A percentile compares a stretch with the other conserved stretches of the same genome.
phyloP scores from a whole-genome alignment of 2,329 filamentous ascomycete genomes.

The Fonsecaea multimorphosa region DNA sequence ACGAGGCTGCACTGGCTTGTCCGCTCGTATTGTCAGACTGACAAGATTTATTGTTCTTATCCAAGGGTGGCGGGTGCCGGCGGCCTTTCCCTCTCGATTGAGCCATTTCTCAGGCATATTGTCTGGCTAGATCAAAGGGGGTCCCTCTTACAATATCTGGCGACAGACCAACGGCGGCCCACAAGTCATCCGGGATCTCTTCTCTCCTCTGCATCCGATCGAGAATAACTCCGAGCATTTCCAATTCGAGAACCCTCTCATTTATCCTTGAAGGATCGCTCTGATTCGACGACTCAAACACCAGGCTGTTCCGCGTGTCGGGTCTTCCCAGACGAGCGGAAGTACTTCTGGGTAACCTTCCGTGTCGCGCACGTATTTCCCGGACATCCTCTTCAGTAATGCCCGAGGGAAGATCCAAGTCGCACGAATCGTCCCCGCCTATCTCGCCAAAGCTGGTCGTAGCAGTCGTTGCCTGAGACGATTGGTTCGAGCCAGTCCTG shows the following conservation, averaged over 20 bases:
- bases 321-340: not conserved
- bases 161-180: conserved; percentile 71
- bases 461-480: conserved; percentile 47
- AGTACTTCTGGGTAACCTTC: conserved; percentile 20
- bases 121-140: conserved; percentile 12
- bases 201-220: conserved; percentile 71
- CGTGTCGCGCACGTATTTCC: conserved; percentile 37
- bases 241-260: conserved; percentile 49
- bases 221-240: conserved; percentile 74
- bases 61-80: not conserved
- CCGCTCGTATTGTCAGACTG: not conserved
- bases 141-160: conserved; percentile 43
- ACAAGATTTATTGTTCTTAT: not conserved
- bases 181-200: conserved; percentile 83
- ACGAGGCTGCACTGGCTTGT: not conserved
- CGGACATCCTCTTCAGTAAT: conserved; percentile 39
- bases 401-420: conserved; percentile 38
- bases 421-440: conserved; percentile 37
- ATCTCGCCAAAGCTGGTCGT: conserved; percentile 40
- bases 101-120: not conserved
- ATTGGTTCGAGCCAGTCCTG: conserved; percentile 40
- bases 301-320: not conserved
- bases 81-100: not conserved
- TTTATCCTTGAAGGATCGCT: conserved; percentile 21
- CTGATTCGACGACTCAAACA: not conserved